Evolutionary conservation across 768 basidiomycete genomes (phyloP), one percentile per base, ranked within the genome.

Genomic region (Suillus fuscotomentosus): DNA sequence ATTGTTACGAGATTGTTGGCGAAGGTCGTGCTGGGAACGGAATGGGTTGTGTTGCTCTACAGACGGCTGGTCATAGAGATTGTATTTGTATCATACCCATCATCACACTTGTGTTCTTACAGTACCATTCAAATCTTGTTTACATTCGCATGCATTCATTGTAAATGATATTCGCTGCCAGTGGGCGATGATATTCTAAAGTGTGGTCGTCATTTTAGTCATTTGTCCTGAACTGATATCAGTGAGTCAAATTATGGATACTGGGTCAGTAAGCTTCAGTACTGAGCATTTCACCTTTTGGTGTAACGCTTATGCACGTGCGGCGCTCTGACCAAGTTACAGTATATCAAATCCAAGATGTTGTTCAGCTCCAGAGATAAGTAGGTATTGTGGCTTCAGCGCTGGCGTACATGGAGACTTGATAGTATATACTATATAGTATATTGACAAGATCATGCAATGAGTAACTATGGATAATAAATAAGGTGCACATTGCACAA

Each of bases 221-320:
- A 38, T 38, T 38, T 38, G 8, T 10, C 36, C 36, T 38, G 36
- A 38, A 38, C 36, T 31, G 1, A 31, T 31, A 31, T 31, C 31
- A 6, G 31, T 15, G 5, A 42, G 41, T 42, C 5, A 42, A 42
- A 17, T 15, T 6, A 41, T 41, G 14, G 41, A 5, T 41, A 15
- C 11, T 5, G 5, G 14, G 14, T 41, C 3, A 14, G 31, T 31
- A n/a, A n/a, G n/a, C n/a, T n/a, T n/a, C n/a, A n/a, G n/a, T n/a
- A n/a, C n/a, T n/a, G n/a, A n/a, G n/a, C 2, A 24, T 24, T 24
- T 24, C 2, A 27, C 27, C 78, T 31, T 31, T 31, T 31, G 31
- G 31, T 31, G 5, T 31, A 31, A 31, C 31, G 31, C 3, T 31
- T 31, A 31, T 31, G 5, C 31, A 31, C 5, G 31, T 0, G 31